Percentiles rank a stretch among this genome's conserved stretches.
Conservation (phyloP, 1,139 yeast species). For the Hemisphaericaspora lyxosophila region DNA sequence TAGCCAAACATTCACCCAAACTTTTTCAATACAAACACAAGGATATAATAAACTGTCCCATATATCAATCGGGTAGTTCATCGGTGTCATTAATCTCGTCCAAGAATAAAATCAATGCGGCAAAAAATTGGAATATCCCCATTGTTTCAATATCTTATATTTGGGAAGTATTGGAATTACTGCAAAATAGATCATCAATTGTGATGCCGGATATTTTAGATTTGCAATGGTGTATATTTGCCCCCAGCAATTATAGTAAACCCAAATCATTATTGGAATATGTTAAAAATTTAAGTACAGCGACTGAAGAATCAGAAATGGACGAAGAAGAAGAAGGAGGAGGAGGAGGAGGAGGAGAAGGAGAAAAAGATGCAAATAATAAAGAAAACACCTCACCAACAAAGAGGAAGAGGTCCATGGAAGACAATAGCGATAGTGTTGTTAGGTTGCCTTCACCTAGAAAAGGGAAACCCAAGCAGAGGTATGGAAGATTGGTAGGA, state of each 20-base stretch:
- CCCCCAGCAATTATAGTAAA: slow-evolving; percentile 28
- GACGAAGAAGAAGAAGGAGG: too few relatives aligned
- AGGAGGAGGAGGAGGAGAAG: too few relatives aligned
- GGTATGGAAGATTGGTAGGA: slow-evolving; percentile 34
- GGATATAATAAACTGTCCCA: slow-evolving; percentile 39
- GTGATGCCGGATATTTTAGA: slow-evolving; percentile 39
- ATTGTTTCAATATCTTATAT: slow-evolving; percentile 54
- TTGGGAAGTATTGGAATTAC: slow-evolving; percentile 43
- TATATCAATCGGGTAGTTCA: slow-evolving; percentile 26
- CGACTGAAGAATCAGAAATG: slow-evolving; percentile 5
- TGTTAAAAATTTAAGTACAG: slow-evolving; percentile 19
- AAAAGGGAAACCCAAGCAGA: slow-evolving; percentile 29
- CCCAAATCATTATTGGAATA: slow-evolving; percentile 37
- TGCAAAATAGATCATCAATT: slow-evolving; percentile 13
- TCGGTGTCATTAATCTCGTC: slow-evolving; percentile 45
- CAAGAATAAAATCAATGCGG: slow-evolving; percentile 54
- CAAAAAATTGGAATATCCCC: slow-evolving; percentile 57
- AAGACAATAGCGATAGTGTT: slow-evolving; percentile 5
- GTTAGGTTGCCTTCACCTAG: slow-evolving; percentile 43
- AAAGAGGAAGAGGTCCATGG: background rate
- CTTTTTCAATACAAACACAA: slow-evolving; percentile 35
- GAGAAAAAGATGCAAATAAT: slow-evolving; percentile 2
- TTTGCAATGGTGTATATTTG: slow-evolving; percentile 53
- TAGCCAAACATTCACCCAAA: slow-evolving; percentile 39
- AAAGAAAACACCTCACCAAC: slow-evolving; percentile 1